Evolutionary conservation across 768 basidiomycete species (phyloP).

Genomic region (Hirschioporus abietinus): DNA sequence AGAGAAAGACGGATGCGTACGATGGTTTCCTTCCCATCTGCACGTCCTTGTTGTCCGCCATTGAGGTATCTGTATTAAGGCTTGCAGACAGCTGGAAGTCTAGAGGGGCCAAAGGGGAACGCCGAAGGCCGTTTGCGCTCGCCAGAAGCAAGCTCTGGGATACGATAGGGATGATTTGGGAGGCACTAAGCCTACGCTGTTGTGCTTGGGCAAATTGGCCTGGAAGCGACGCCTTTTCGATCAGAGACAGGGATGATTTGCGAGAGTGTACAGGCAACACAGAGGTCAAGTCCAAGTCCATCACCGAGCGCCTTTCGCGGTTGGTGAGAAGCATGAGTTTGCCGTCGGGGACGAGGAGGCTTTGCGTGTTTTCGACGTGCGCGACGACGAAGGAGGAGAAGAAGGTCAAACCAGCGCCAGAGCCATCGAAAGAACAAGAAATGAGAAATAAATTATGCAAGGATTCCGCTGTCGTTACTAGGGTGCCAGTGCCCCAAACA

Average conservation of each 20-base stretch:
- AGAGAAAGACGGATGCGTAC: neutral
- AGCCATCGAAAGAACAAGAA: neutral
- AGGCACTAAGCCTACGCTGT: neutral
- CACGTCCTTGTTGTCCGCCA: neutral
- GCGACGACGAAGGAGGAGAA: neutral
- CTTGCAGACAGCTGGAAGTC: neutral
- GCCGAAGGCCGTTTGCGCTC: neutral
- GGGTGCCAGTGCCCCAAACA: neutral
- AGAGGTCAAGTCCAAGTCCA: neutral
- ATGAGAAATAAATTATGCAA: neutral
- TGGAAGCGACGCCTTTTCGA: neutral
- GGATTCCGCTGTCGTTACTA: neutral
- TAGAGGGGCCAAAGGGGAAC: slow-evolving; percentile 4
- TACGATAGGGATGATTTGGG: neutral
- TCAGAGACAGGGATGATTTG: neutral
- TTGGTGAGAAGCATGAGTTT: neutral
- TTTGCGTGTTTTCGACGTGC: neutral
- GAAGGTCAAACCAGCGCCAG: neutral
- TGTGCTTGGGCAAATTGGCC: neutral
- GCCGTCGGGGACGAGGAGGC: neutral
- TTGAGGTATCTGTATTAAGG: neutral
- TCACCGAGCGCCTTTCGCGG: neutral
- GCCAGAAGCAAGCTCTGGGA: neutral
- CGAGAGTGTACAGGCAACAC: slow-evolving; percentile 1
- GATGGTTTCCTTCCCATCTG: slow-evolving; percentile 2